Evolutionary conservation across 2,329 filamentous ascomycete genomes (phyloP).

Genomic region (Metarhizium brunneum): DNA sequence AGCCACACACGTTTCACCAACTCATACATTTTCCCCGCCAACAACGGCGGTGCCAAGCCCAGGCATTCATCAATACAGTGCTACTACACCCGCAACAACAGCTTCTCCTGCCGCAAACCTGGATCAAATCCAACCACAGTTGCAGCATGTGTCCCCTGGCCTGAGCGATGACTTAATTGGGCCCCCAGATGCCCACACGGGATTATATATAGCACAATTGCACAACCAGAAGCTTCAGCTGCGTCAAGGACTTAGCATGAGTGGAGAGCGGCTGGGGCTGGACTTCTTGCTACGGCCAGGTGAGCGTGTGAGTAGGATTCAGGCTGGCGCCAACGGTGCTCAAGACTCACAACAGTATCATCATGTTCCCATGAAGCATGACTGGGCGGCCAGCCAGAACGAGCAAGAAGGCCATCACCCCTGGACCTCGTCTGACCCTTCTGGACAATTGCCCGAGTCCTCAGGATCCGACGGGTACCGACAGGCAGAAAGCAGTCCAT

Average conservation of each 20-base stretch:
- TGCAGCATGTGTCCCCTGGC: neutral
- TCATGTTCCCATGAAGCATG: slow-evolving; percentile 41
- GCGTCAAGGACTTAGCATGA: slow-evolving; percentile 49
- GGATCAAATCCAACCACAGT: neutral
- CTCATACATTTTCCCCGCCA: slow-evolving; percentile 16
- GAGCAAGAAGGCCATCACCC: slow-evolving; percentile 7
- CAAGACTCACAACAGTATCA: slow-evolving; percentile 35
- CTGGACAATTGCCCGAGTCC: neutral
- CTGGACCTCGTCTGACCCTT: neutral
- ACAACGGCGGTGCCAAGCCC: neutral
- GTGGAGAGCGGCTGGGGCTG: slow-evolving; percentile 59
- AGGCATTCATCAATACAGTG: neutral
- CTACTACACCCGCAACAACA: neutral
- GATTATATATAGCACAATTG: slow-evolving; percentile 16
- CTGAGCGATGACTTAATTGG: neutral
- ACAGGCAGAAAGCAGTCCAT: neutral
- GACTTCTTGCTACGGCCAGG: slow-evolving; percentile 54
- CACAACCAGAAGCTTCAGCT: slow-evolving; percentile 41
- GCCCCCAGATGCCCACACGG: neutral
- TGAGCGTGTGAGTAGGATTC: slow-evolving; percentile 38
- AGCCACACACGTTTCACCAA: slow-evolving; percentile 19
- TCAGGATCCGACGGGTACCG: neutral
- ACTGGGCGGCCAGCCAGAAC: slow-evolving; percentile 27
- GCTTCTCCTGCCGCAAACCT: neutral
- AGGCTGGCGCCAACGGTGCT: slow-evolving; percentile 37